Conservation (phyloP, 495 filamentous ascomycete species). For the Clohesyomyces aquaticus region DNA sequence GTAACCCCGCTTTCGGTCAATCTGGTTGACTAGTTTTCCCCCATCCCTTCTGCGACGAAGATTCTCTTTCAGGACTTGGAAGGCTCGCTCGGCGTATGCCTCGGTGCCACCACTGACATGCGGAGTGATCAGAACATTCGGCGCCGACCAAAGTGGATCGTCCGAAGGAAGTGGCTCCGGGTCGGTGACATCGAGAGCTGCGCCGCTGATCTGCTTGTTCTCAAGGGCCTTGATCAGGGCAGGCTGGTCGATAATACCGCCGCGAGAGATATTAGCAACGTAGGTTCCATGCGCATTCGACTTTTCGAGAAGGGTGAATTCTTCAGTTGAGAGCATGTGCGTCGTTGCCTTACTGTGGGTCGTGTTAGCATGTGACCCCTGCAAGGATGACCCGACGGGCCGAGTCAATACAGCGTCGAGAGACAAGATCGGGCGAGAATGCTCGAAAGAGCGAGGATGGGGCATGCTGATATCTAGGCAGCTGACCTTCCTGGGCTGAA, state of each 20-base stretch:
- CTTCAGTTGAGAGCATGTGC: slow-evolving; percentile 63
- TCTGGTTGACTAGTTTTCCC: slow-evolving; percentile 67
- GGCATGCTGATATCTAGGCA: neutral
- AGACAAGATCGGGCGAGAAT: neutral
- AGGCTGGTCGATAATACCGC: slow-evolving; percentile 69
- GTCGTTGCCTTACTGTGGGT: slow-evolving; percentile 56
- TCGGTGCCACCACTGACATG: slow-evolving; percentile 70
- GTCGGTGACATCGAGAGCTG: slow-evolving; percentile 84
- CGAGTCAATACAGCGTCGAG: neutral
- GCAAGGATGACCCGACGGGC: neutral
- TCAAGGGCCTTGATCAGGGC: slow-evolving; percentile 68
- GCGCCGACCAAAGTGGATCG: slow-evolving; percentile 71
- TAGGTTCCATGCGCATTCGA: slow-evolving; percentile 69
- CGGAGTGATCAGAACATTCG: slow-evolving; percentile 77
- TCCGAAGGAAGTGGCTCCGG: slow-evolving; percentile 77
- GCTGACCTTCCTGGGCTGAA: slow-evolving; percentile 6
- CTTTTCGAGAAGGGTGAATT: slow-evolving; percentile 66
- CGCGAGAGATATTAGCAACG: slow-evolving; percentile 78
- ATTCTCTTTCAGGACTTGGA: slow-evolving; percentile 67
- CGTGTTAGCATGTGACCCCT: slow-evolving; percentile 12
- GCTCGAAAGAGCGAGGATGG: neutral
- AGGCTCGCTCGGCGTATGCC: slow-evolving; percentile 62
- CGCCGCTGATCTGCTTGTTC: slow-evolving; percentile 60
- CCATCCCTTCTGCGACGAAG: slow-evolving; percentile 62
- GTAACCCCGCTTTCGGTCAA: slow-evolving; percentile 66